These are phyloP conservation scores for Meredithiella fracta DNA, from an alignment of 2,329 filamentous ascomycete species.

Conservation along the genomic window DNA sequence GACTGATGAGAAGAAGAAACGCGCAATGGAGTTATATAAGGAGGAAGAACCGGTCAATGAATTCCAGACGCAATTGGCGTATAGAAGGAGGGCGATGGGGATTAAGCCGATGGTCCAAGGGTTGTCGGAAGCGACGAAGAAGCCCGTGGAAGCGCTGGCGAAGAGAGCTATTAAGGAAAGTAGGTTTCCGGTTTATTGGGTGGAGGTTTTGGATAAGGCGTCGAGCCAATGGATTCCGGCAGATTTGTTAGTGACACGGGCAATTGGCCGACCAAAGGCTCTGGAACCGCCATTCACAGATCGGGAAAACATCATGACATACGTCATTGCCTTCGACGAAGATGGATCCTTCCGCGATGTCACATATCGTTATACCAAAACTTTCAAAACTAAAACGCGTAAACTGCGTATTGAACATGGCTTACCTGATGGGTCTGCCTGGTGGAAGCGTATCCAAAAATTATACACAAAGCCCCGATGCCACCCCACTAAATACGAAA, in stretches of 20 bases:
- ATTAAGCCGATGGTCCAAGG: background rate
- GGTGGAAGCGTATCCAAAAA: constrained; percentile 38
- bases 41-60: background rate
- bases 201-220: constrained; percentile 73
- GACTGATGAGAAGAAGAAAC: constrained; percentile 20
- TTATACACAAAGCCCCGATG: constrained; percentile 27
- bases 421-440: constrained; percentile 26
- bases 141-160: background rate
- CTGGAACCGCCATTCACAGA: constrained; percentile 75
- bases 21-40: constrained; percentile 10
- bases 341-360: constrained; percentile 70
- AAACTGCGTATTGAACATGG: constrained; percentile 55
- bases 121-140: background rate
- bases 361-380: constrained; percentile 72
- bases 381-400: constrained; percentile 79
- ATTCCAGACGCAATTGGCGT: background rate
- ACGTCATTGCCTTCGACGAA: constrained; percentile 72
- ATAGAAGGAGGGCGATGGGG: background rate
- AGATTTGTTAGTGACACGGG: constrained; percentile 68
- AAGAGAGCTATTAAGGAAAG: constrained; percentile 39
- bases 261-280: constrained; percentile 53
- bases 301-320: constrained; percentile 58
- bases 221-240: constrained; percentile 85
- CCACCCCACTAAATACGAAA: constrained; percentile 48
- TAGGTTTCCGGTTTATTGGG: constrained; percentile 75